phyloP scores from a whole-genome alignment of 441 rosid genomes.

The Metrosideros polymorpha region DNA sequence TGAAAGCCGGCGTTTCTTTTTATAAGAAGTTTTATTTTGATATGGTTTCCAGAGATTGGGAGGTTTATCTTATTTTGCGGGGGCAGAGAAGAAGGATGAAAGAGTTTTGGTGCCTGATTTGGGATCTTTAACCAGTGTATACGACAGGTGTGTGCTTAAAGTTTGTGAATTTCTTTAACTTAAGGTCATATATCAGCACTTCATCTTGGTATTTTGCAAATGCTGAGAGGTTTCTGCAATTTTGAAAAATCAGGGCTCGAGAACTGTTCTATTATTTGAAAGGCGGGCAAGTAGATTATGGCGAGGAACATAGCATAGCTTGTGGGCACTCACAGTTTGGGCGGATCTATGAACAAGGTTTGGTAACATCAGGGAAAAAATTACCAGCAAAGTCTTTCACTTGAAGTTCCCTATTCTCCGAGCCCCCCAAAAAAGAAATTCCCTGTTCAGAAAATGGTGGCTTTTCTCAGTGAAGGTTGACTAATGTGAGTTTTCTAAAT shows the following conservation, averaged over 20 bases:
- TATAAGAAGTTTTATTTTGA: background rate
- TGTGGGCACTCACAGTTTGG: conserved; percentile 88
- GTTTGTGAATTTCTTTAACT: background rate
- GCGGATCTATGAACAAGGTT: conserved; percentile 62
- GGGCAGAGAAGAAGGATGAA: conserved; percentile 95
- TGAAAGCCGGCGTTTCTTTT: background rate
- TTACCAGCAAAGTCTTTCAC: background rate
- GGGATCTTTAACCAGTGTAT: conserved; percentile 85
- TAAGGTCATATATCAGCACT: background rate
- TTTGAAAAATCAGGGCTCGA: conserved; percentile 52
- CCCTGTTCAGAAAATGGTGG: background rate
- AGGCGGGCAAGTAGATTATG: conserved; percentile 91
- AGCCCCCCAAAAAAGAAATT: background rate
- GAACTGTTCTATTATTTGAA: conserved; percentile 87
- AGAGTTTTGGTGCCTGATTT: conserved; percentile 93
- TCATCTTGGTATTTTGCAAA: background rate
- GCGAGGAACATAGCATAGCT: conserved; percentile 81
- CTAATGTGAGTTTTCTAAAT: background rate
- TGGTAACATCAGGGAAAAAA: background rate
- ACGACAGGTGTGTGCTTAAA: conserved; percentile 52
- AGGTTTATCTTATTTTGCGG: conserved; percentile 88
- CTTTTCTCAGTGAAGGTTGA: background rate
- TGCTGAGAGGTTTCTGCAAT: background rate
- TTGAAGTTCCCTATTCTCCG: background rate
- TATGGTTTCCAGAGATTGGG: conserved; percentile 52